These are phyloP conservation scores for Stachybotrys chartarum DNA, from an alignment of 2,329 filamentous ascomycete genomes.

Conservation along the genomic window DNA sequence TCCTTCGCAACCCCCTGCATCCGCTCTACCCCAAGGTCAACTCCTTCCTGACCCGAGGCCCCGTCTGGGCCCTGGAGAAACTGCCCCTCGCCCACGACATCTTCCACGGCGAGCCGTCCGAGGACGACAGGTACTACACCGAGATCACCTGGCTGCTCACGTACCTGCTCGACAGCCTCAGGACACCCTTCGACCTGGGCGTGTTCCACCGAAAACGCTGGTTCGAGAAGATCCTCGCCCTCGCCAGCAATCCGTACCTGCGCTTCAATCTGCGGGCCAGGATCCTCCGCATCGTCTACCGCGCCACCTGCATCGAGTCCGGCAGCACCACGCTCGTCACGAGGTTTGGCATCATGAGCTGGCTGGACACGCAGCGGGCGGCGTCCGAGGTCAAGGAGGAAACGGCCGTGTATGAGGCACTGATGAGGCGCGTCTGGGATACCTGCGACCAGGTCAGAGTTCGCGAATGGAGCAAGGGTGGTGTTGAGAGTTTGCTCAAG, in stretches of 20 bases:
- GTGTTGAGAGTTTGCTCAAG: constrained; percentile 23
- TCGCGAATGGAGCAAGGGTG: constrained; percentile 55
- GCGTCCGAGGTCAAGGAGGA: constrained; percentile 34
- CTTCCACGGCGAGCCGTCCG: constrained; percentile 57
- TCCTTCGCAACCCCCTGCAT: constrained; percentile 71
- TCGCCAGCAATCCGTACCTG: constrained; percentile 62
- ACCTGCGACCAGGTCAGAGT: constrained; percentile 63
- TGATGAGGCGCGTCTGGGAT: constrained; percentile 54
- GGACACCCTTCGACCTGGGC: constrained; percentile 50
- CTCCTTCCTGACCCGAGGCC: constrained; percentile 70
- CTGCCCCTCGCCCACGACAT: constrained; percentile 63
- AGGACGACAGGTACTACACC: constrained; percentile 65
- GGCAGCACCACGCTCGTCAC: constrained; percentile 79
- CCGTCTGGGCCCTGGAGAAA: constrained; percentile 67
- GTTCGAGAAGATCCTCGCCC: constrained; percentile 67
- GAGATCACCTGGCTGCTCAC: constrained; percentile 70
- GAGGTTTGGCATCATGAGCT: constrained; percentile 65
- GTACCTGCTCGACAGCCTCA: constrained; percentile 62
- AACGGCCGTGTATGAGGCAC: constrained; percentile 38
- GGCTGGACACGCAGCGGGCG: constrained; percentile 59
- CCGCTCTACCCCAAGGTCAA: constrained; percentile 83
- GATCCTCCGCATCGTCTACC: constrained; percentile 54
- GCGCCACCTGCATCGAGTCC: constrained; percentile 58
- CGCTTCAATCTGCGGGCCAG: constrained; percentile 52
- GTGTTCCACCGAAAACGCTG: constrained; percentile 56